phyloP scores from a whole-genome alignment of 108 stramenopile species.

The Mediolabrus comicus region DNA sequence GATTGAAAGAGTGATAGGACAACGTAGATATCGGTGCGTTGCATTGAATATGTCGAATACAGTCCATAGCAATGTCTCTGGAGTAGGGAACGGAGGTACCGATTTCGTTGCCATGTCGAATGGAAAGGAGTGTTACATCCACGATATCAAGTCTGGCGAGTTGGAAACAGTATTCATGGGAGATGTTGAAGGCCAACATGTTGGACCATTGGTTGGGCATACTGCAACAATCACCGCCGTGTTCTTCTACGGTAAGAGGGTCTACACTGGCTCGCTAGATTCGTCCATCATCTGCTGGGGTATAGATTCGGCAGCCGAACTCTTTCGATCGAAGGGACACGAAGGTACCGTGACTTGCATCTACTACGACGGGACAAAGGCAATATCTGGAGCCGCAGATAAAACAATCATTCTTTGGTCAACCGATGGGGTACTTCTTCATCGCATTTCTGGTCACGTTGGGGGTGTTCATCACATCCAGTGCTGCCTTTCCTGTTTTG shows the following conservation, averaged over 20 bases:
- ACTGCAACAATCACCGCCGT: slow-evolving; percentile 49
- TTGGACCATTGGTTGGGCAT: slow-evolving; percentile 52
- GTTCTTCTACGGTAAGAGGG: slow-evolving; percentile 42
- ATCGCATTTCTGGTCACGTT: slow-evolving; percentile 54
- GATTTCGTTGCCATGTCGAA: slow-evolving; percentile 48
- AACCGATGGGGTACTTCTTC: slow-evolving; percentile 33
- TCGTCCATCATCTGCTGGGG: slow-evolving; percentile 48
- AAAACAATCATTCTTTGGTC: slow-evolving; percentile 61
- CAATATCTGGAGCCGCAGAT: slow-evolving; percentile 61
- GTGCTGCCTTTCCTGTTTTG: slow-evolving; percentile 49
- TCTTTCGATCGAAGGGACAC: slow-evolving; percentile 47
- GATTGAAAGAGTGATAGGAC: slow-evolving; percentile 48
- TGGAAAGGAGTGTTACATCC: slow-evolving; percentile 42
- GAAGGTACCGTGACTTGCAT: slow-evolving; percentile 58
- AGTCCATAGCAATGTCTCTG: slow-evolving; percentile 58
- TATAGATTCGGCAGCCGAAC: slow-evolving; percentile 1
- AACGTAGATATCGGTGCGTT: slow-evolving; percentile 41
- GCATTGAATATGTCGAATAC: slow-evolving; percentile 57
- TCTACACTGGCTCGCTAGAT: slow-evolving; percentile 61
- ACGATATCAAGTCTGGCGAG: slow-evolving; percentile 38
- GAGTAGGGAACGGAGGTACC: slow-evolving; percentile 53
- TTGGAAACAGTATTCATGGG: slow-evolving; percentile 58
- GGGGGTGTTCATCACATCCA: slow-evolving; percentile 50
- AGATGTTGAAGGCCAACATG: slow-evolving; percentile 47
- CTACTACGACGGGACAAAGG: slow-evolving; percentile 41